Evolutionary conservation across 2,329 filamentous ascomycete species (phyloP), one percentile per base, ranked within the genome.

Genomic region (Cercospora sesami): DNA sequence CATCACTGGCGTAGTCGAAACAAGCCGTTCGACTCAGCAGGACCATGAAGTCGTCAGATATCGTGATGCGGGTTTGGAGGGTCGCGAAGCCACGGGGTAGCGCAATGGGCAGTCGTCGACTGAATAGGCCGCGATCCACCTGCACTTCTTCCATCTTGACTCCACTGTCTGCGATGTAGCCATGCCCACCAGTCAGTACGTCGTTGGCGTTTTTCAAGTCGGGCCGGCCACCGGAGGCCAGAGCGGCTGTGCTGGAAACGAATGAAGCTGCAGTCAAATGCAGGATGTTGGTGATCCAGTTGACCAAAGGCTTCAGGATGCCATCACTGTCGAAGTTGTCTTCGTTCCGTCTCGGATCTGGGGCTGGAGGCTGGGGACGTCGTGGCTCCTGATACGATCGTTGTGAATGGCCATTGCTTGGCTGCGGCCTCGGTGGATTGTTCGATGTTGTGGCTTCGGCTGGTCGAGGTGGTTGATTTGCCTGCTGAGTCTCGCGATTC

Each of bases 1-100:
- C 76, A 16, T 72, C 72, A 68, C 75, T 77, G 14, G 59, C 73
- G 57, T 76, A 77, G 66, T 78, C 75, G 60, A 78, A 75, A 65
- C 76, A 78, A 18, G 76, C 76, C 9, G 75, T 78, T 9, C 76
- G 73, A 48, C 75, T 75, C 30, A 78, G 62, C 5, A 78, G 69
- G 5, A 70, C 69, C 18, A 76, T 67, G 58, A 76, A 73, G 5
- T 71, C 67, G n/a, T 74, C 72, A 1, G 75, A 74, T 5, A 78
- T 69, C 5, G 65, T 58, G 23, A 77, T 71, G 6, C 71, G 68
- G 28, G 73, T 69, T 55, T 76, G 75, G 5, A 78, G 71, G 3
- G 64, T 68, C 9, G 73, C 70, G 57, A 78, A 78, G n/a, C 76
- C 76, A 39, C 72, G 67, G n/a, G 76, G 76, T 31, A 78, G 64